A percentile compares a stretch with the other conserved stretches of the same genome.
Evolutionary conservation across 768 basidiomycete species (phyloP).

Genomic region (Leccinum fibrillosum): DNA sequence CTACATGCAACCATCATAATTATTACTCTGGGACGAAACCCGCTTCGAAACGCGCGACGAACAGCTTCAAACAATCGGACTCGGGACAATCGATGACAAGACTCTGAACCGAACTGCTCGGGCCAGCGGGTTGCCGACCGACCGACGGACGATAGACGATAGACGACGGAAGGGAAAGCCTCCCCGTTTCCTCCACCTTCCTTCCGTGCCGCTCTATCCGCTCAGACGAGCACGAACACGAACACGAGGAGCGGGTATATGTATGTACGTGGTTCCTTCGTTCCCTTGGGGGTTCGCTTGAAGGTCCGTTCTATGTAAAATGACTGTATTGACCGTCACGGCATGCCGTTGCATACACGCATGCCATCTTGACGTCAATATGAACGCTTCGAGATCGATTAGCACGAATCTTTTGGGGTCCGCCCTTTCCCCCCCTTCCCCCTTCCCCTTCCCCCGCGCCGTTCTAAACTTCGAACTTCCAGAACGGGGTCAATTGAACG

Average conservation of each 20-base stretch:
- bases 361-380: background rate
- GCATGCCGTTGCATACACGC: background rate
- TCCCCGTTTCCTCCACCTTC: background rate
- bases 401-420: background rate
- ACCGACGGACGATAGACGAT: background rate
- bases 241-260: background rate
- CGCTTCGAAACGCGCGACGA: background rate
- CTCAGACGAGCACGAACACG: background rate
- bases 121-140: background rate
- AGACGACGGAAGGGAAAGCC: background rate
- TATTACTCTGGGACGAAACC: background rate
- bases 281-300: background rate
- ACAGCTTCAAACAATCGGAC: too few species aligned
- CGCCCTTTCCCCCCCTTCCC: background rate
- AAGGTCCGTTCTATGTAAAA: background rate
- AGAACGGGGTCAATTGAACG: background rate
- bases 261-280: background rate
- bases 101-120: background rate
- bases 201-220: background rate
- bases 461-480: background rate
- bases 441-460: background rate
- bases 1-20: too few species aligned
- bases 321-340: background rate
- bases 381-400: background rate
- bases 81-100: too few species aligned